Evolutionary conservation across 2,329 filamentous ascomycete species (phyloP).

Genomic region (Fusarium poae): DNA sequence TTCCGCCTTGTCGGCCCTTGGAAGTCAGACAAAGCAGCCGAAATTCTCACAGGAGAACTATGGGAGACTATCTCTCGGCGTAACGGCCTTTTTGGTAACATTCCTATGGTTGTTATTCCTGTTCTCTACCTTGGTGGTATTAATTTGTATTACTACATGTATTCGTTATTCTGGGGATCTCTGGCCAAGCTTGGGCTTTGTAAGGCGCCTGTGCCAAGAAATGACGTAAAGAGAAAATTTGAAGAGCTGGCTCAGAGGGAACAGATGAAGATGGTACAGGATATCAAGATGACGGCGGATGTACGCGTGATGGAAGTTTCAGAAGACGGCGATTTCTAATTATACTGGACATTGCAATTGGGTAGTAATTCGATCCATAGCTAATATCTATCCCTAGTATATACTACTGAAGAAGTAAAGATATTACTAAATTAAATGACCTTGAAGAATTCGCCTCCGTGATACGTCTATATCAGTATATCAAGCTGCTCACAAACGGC

Average conservation of each 20-base stretch:
- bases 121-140: neutral
- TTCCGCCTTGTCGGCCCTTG: constrained; percentile 24
- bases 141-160: constrained; percentile 3
- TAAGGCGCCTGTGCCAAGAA: neutral
- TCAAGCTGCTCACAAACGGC: neutral
- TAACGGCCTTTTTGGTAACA: neutral
- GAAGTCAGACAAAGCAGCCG: constrained; percentile 13
- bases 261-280: neutral
- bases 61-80: constrained; percentile 25
- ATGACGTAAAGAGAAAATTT: constrained; percentile 1
- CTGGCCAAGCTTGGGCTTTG: neutral
- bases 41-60: constrained; percentile 16
- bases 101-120: neutral
- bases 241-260: constrained; percentile 1
- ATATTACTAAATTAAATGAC: neutral
- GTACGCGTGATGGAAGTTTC: neutral
- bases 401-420: neutral
- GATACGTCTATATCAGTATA: no score
- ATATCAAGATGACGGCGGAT: neutral
- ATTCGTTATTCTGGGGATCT: neutral
- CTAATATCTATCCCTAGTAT: neutral
- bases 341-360: accelerated
- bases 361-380: no score
- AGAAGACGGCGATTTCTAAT: neutral
- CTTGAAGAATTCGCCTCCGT: neutral